Evolutionary conservation across 768 basidiomycete genomes (phyloP).

Genomic region (Leucocoprinus leucothites): DNA sequence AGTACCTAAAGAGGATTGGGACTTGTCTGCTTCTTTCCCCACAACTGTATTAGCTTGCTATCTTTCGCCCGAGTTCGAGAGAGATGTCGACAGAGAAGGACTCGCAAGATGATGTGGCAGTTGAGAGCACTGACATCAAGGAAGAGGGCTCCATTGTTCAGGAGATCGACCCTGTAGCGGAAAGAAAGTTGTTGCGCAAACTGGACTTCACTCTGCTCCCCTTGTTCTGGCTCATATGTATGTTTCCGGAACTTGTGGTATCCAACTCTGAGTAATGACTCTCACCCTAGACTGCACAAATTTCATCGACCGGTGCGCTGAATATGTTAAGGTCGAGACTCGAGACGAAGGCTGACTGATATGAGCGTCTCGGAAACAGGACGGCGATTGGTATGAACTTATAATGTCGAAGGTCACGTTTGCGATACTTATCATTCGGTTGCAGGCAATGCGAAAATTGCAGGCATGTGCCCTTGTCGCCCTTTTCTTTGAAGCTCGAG

Average conservation of each 20-base stretch:
- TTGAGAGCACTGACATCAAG: too few species aligned
- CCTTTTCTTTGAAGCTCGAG: too few species aligned
- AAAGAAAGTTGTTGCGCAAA: constrained; percentile 31
- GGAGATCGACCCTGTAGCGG: constrained; percentile 30
- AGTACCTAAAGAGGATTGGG: too few species aligned
- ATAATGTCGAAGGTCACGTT: neutral
- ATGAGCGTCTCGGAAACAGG: constrained; percentile 6
- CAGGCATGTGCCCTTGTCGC: constrained; percentile 13
- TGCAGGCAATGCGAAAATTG: constrained; percentile 22
- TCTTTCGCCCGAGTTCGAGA: too few species aligned
- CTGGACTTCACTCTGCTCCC: constrained; percentile 33
- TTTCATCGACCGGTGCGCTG: neutral
- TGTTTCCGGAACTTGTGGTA: constrained; percentile 13
- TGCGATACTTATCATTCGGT: neutral
- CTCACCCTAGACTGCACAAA: neutral
- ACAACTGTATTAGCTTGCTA: too few species aligned
- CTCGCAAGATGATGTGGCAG: too few species aligned
- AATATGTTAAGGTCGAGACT: neutral
- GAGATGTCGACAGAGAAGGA: too few species aligned
- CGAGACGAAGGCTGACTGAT: too few species aligned
- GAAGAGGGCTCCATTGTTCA: too few species aligned
- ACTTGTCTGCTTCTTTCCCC: too few species aligned
- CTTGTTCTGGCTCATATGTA: constrained; percentile 37
- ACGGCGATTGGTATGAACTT: constrained; percentile 14
- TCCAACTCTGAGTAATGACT: neutral